Conservation (phyloP, 257 asterid genomes). For the Gentiana dahurica region DNA sequence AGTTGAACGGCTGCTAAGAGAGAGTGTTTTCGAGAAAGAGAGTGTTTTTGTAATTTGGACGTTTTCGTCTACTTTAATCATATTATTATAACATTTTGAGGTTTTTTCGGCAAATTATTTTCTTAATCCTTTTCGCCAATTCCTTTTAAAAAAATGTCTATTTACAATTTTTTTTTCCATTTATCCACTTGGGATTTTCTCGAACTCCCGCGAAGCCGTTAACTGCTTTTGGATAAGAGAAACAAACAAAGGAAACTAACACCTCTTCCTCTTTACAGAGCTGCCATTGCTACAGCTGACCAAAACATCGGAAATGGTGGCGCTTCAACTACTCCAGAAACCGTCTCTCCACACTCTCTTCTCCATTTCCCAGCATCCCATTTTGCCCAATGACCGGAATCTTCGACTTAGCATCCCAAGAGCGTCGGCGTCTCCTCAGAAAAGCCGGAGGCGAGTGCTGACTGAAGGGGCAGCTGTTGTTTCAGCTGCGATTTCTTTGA, state of each 20-base stretch:
- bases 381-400: neutral
- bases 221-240: constrained; percentile 10
- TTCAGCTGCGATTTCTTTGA: constrained; percentile 5
- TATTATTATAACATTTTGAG: too few relatives aligned
- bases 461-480: constrained; percentile 3
- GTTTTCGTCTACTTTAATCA: too few relatives aligned
- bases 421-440: constrained; percentile 13
- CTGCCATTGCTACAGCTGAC: neutral
- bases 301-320: constrained; percentile 4
- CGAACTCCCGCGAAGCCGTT: constrained; percentile 2
- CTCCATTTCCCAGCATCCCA: constrained; percentile 8
- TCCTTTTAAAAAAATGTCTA: too few relatives aligned
- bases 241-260: neutral
- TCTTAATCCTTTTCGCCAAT: too few relatives aligned
- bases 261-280: neutral
- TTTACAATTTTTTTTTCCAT: too few relatives aligned
- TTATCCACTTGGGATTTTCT: too few relatives aligned
- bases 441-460: constrained; percentile 14
- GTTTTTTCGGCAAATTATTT: too few relatives aligned
- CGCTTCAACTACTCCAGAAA: constrained; percentile 12
- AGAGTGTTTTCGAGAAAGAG: too few relatives aligned
- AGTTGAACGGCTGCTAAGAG: too few relatives aligned
- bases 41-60: too few relatives aligned
- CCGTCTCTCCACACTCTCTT: constrained; percentile 13
- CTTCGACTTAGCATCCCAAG: constrained; percentile 5